Percentiles rank a stretch among this genome's conserved stretches.
phyloP scores from a whole-genome alignment of 257 asterid genomes.

The Solanum ahanhuiri region DNA sequence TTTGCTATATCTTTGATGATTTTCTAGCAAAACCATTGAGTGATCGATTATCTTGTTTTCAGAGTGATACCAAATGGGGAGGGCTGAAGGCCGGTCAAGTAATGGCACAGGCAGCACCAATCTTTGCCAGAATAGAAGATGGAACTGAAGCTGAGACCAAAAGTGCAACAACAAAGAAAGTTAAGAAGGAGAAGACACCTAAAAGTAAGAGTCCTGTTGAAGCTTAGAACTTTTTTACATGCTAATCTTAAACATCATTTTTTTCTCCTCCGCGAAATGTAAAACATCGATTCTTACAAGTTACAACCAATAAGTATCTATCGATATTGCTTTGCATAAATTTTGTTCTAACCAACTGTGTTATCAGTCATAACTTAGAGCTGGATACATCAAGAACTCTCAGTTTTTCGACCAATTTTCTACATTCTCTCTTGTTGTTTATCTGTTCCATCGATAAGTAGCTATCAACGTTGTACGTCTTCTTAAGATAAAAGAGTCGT shows the following conservation, averaged over 20 bases:
- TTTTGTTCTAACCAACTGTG: not conserved
- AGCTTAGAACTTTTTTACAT: slow-evolving; percentile 27
- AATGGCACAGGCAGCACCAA: slow-evolving; percentile 62
- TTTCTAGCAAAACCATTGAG: not conserved
- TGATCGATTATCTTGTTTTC: slow-evolving; percentile 12
- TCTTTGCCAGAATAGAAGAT: slow-evolving; percentile 71
- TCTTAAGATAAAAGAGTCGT: not conserved
- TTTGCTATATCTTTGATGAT: not conserved
- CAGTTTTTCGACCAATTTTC: not conserved
- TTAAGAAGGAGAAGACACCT: slow-evolving; percentile 32
- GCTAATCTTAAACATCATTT: not conserved
- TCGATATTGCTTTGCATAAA: not conserved
- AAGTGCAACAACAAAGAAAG: slow-evolving; percentile 33
- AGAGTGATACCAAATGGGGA: slow-evolving; percentile 86
- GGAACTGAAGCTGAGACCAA: slow-evolving; percentile 23
- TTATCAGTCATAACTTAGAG: not conserved
- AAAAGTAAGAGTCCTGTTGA: slow-evolving; percentile 34
- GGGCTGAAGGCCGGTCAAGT: slow-evolving; percentile 72
- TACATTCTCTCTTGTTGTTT: not conserved
- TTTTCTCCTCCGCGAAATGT: not conserved
- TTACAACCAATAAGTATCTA: not conserved
- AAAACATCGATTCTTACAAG: not conserved
- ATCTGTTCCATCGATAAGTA: not conserved
- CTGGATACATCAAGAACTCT: not conserved
- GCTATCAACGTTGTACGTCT: not conserved